These are phyloP conservation scores for Eimeria acervulina DNA, from an alignment of 169 alveolate genomes.

Conservation along the genomic window DNA sequence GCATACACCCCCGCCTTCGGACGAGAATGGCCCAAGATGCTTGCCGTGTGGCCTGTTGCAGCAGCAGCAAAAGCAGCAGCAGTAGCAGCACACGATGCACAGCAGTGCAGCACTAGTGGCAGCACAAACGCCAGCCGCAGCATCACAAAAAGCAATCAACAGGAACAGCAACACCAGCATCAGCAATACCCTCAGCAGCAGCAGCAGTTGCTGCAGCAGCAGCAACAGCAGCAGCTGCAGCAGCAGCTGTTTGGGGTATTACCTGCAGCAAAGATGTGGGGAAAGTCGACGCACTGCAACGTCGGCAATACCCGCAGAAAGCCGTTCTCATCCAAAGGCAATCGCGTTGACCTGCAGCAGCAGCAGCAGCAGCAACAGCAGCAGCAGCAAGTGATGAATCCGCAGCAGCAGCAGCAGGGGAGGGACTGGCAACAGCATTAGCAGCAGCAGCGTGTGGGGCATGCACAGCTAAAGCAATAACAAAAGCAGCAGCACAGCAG, in stretches of 20 bases:
- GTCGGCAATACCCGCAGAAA: not conserved
- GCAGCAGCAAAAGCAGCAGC: not conserved
- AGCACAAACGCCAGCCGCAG: not conserved
- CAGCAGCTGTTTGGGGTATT: too few relatives aligned
- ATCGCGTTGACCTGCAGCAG: conserved; percentile 1
- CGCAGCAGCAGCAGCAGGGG: not conserved
- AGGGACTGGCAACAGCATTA: too few relatives aligned
- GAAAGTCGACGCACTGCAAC: conserved; percentile 9
- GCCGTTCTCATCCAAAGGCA: conserved; percentile 50
- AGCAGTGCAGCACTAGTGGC: not conserved
- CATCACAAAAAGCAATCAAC: not conserved
- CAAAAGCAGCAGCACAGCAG: too few relatives aligned
- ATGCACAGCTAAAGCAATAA: too few relatives aligned
- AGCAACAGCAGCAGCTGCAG: not conserved
- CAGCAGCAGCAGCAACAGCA: conserved; percentile 21
- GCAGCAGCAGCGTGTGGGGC: too few relatives aligned
- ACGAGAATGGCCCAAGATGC: conserved; percentile 42
- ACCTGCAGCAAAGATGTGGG: conserved; percentile 71
- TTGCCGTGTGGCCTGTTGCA: conserved; percentile 57
- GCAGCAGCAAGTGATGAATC: not conserved
- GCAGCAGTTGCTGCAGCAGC: not conserved
- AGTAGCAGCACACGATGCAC: not conserved
- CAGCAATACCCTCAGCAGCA: not conserved
- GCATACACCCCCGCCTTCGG: conserved; percentile 76
- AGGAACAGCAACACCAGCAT: not conserved